Percentiles rank a stretch among this genome's conserved stretches.
Conservation (phyloP, 495 filamentous ascomycete genomes). For the Cenococcum geophilum region DNA sequence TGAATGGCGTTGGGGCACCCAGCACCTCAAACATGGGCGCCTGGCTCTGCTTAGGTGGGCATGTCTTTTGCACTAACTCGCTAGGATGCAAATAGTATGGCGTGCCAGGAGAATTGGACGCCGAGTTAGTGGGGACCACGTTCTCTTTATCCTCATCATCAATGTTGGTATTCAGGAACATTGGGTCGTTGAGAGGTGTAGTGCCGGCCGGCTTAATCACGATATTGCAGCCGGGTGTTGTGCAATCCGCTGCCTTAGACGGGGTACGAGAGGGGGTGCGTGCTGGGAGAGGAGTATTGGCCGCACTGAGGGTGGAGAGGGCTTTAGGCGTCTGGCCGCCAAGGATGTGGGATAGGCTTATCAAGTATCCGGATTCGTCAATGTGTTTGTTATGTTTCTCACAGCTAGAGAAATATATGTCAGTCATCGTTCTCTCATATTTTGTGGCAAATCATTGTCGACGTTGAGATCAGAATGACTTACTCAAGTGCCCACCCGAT, state of each 20-base stretch:
- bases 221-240: neutral
- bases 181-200: neutral
- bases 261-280: constrained; percentile 3
- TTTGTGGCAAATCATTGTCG: neutral
- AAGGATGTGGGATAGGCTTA: constrained; percentile 14
- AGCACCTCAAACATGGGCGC: constrained; percentile 41
- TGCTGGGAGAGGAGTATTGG: constrained; percentile 2
- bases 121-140: constrained; percentile 31
- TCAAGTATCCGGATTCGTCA: constrained; percentile 23
- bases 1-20: constrained; percentile 37
- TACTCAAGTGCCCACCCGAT: constrained; percentile 28
- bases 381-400: constrained; percentile 24
- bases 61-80: constrained; percentile 61
- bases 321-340: neutral
- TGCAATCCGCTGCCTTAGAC: neutral
- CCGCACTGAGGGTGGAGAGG: neutral
- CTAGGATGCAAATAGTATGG: constrained; percentile 51
- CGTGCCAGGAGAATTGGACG: constrained; percentile 47
- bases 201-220: neutral
- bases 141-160: constrained; percentile 30
- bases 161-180: neutral
- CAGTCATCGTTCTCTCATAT: neutral
- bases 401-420: constrained; percentile 12
- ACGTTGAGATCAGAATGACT: constrained; percentile 1
- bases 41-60: constrained; percentile 52